phyloP scores from a whole-genome alignment of 495 filamentous ascomycete genomes.

The Paragyromitra xinjiangensis region DNA sequence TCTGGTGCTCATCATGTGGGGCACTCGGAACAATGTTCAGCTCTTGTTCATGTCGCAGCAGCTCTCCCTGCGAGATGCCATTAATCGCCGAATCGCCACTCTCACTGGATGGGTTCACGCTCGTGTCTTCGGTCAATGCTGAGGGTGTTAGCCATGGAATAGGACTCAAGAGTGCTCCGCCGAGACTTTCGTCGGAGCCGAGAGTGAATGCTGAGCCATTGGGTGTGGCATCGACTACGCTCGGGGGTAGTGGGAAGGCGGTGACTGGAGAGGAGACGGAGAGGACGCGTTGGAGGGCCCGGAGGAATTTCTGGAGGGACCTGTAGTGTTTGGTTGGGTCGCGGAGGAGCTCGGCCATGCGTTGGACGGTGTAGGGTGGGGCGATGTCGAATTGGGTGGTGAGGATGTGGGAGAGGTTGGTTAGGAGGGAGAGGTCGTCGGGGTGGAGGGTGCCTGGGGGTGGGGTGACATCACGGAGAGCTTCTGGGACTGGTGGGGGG shows the following conservation, averaged over 20 bases:
- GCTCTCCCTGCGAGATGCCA: conserved; percentile 77
- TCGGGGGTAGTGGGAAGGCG: conserved; percentile 80
- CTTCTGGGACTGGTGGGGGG: conserved; percentile 54
- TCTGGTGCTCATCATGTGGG: conserved; percentile 72
- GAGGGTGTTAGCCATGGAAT: conserved; percentile 80
- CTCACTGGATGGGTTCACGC: conserved; percentile 42
- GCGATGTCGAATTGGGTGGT: conserved; percentile 71
- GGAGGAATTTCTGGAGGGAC: conserved; percentile 81
- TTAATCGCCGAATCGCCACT: conserved; percentile 55
- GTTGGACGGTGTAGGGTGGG: conserved; percentile 92
- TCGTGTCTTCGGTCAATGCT: conserved; percentile 48
- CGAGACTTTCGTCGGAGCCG: conserved; percentile 86
- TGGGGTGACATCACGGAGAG: conserved; percentile 12
- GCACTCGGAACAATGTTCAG: conserved; percentile 71
- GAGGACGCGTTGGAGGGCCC: conserved; percentile 89
- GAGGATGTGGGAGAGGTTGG: conserved; percentile 74
- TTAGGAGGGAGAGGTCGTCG: conserved; percentile 69
- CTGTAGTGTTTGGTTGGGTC: conserved; percentile 79
- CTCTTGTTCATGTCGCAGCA: conserved; percentile 80
- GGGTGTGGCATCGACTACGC: conserved; percentile 61
- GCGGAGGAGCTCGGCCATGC: conserved; percentile 89
- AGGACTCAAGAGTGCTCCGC: conserved; percentile 89
- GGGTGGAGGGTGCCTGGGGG: conserved; percentile 66
- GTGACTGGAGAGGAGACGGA: conserved; percentile 85
- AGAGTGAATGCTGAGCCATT: conserved; percentile 59